Conservation (phyloP, 1,139 yeast species). For the Candida glucosophila region DNA sequence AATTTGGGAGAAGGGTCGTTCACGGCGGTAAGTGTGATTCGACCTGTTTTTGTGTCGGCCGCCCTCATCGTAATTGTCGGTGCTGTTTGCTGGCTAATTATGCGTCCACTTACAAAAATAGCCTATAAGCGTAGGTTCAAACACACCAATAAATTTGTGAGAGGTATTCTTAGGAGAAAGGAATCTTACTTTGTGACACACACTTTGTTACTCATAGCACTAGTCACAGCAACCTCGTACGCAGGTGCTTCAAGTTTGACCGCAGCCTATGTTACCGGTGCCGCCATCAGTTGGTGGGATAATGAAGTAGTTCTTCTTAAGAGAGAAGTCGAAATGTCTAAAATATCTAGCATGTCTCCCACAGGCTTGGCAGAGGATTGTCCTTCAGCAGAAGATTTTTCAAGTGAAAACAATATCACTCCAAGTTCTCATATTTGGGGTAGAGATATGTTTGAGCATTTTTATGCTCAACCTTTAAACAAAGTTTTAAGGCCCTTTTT, state of each 20-base stretch:
- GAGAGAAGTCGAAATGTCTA: constrained; percentile 1
- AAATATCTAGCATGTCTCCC: background rate
- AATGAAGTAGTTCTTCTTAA: constrained; percentile 1
- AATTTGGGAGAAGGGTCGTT: constrained; percentile 4
- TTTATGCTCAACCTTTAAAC: constrained; percentile 2
- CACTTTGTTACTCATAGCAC: constrained; percentile 2
- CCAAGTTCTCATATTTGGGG: constrained; percentile 1
- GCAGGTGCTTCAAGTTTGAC: constrained; percentile 5
- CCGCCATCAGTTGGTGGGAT: constrained; percentile 5
- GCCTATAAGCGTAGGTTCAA: no score
- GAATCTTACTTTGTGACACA: constrained; percentile 3
- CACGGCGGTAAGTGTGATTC: constrained; percentile 4
- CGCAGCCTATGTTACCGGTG: constrained; percentile 5
- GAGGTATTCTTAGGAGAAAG: no score
- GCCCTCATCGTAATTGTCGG: background rate
- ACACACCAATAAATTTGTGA: constrained; percentile 1
- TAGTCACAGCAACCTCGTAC: constrained; percentile 3
- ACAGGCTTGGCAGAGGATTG: background rate
- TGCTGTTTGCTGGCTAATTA: constrained; percentile 2
- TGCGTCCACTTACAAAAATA: constrained; percentile 2
- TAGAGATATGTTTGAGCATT: constrained; percentile 2
- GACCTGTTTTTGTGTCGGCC: constrained; percentile 3
- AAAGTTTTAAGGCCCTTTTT: constrained; percentile 3
- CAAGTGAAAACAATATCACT: constrained; percentile 1
- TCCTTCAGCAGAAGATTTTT: background rate